These are phyloP conservation scores for Papiliotrema flavescens DNA, from an alignment of 1,284 basidiomycete genomes.

Conservation along the genomic window DNA sequence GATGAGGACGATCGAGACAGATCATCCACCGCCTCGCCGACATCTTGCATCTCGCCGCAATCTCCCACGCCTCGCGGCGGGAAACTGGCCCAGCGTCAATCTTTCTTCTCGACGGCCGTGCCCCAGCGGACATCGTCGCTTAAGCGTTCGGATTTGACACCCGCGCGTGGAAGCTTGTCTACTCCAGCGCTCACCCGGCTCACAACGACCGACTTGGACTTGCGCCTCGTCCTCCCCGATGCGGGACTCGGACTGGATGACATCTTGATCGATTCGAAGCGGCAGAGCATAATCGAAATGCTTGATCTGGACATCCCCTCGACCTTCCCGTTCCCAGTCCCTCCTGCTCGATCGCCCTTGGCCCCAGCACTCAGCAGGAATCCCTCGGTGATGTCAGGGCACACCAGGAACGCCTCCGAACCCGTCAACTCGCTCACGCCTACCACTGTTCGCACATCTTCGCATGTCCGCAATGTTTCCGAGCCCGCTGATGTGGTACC, in stretches of 20 bases:
- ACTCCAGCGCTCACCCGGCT: not conserved
- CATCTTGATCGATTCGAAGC: not conserved
- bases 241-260: constrained; percentile 3
- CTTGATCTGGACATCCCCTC: not conserved
- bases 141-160: not conserved
- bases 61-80: not conserved
- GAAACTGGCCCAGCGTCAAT: not conserved
- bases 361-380: not conserved
- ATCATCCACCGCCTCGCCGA: not conserved
- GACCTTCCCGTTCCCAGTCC: not conserved
- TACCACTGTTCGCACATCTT: not conserved
- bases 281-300: constrained; percentile 1
- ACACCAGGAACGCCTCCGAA: not conserved
- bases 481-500: too few relatives aligned
- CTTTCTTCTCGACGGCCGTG: not conserved
- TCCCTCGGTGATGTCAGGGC: not conserved
- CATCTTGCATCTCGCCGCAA: not conserved
- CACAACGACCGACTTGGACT: not conserved
- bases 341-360: not conserved
- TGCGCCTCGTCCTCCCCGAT: constrained; percentile 2
- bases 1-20: not conserved
- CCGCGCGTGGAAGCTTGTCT: not conserved
- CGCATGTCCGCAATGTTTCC: too few relatives aligned
- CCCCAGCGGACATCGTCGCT: not conserved
- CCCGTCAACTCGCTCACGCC: not conserved